Evolutionary conservation across 2,329 filamentous ascomycete species (phyloP), one percentile per base, ranked within the genome.

Genomic region (Pseudogymnoascus sp.): DNA sequence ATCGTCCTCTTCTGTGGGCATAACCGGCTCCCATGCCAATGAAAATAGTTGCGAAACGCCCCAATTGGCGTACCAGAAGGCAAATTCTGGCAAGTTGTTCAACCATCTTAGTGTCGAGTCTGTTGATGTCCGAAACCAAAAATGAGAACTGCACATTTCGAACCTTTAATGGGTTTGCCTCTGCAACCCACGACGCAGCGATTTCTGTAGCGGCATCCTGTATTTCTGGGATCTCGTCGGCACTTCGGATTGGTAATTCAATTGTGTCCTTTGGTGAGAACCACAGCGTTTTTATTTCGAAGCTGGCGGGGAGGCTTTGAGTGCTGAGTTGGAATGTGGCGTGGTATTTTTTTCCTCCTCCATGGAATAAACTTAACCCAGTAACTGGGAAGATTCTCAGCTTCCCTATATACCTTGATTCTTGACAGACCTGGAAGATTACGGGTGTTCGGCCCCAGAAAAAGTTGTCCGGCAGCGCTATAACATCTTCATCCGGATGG

Each of bases 221-320:
- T 3, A 33, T 7, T 11, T 7, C 50, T 21, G 1, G 7, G 10
- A 21, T 3, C 50, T 33, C 29, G 4, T 6, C 1, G 5, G 11
- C 10, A 6, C 5, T 6, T 29, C 50, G 50, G 16, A 56, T 33
- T 33, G 50, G 50, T 19, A 56, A 14, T n/a, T 33, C 50, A n/a
- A 56, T 56, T 11, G 50, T 56, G 50, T 56, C 50, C n/a, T 56
- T 56, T 56, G 26, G 26, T 33, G 50, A 56, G 26, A 56, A 33
- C 50, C 50, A 56, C 10, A 56, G n/a, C n/a, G 26, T 13, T 56
- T 33, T 33, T n/a, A 56, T 6, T 13, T 3, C 1, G 29, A 56
- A 31, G 50, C 11, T 2, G 3, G 0, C 1, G 5, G 50, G 50
- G 16, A 33, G 50, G 26, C 29, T 3, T 33, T 16, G 26, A n/a